Evolutionary conservation across 257 asterid species (phyloP).

Genomic region (Nicotiana paniculata): DNA sequence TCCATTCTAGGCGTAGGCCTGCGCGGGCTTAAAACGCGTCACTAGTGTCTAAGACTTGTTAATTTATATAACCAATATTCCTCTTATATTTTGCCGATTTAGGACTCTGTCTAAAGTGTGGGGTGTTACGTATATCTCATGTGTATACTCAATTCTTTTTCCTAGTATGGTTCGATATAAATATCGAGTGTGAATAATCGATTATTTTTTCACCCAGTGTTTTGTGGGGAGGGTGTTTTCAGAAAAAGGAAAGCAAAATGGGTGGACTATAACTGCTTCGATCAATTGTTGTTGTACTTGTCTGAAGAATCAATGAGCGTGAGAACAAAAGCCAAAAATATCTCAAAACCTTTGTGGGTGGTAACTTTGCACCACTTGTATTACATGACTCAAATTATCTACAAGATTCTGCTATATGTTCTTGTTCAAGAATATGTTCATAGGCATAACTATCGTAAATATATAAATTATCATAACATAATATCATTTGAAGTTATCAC

Average conservation of each 20-base stretch:
- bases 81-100: too few species aligned
- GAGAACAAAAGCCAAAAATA: not conserved
- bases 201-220: not conserved
- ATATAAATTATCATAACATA: not conserved
- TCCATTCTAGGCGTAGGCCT: too few species aligned
- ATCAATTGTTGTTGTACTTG: not conserved
- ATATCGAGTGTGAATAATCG: not conserved
- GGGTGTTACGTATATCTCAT: not conserved
- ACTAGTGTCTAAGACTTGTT: too few species aligned
- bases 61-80: too few species aligned
- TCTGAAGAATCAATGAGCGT: not conserved
- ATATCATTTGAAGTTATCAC: not conserved
- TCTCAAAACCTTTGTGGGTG: constrained; percentile 1
- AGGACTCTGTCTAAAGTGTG: too few species aligned
- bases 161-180: not conserved
- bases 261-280: not conserved
- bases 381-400: not conserved
- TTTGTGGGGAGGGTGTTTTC: not conserved
- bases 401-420: not conserved
- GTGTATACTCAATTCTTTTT: too few species aligned
- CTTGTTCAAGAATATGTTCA: not conserved
- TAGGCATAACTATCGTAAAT: not conserved
- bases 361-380: not conserved
- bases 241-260: not conserved
- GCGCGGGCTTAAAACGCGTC: too few species aligned